A percentile compares a stretch with the other conserved stretches of the same genome.
Evolutionary conservation across 2,329 filamentous ascomycete genomes (phyloP).

Genomic region (Pyrenophora seminiperda): DNA sequence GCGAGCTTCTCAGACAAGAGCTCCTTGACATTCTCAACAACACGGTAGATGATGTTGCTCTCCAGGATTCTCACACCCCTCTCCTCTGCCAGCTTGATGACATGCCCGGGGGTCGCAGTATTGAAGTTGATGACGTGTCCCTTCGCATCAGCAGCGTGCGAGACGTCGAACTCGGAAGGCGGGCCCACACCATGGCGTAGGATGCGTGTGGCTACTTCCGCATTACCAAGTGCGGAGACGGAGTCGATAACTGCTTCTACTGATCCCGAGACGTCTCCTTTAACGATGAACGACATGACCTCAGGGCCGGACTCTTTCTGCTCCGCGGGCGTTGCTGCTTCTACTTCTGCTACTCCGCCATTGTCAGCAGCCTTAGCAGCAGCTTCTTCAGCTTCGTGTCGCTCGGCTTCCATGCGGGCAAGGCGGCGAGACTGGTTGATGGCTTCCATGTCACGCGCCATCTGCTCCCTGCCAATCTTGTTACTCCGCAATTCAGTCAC

Average conservation of each 20-base stretch:
- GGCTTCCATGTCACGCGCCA: conserved; percentile 72
- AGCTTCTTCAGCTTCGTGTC: conserved; percentile 64
- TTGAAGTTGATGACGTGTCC: conserved; percentile 89
- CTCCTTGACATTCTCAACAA: conserved; percentile 73
- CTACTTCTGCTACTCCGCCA: conserved; percentile 21
- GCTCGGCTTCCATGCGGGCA: conserved; percentile 63
- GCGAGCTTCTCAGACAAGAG: conserved; percentile 72
- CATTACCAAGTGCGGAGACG: conserved; percentile 78
- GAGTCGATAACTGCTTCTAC: conserved; percentile 86
- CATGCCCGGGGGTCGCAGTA: conserved; percentile 67
- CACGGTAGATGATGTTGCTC: conserved; percentile 83
- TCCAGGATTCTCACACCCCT: conserved; percentile 79
- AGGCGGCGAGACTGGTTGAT: conserved; percentile 70
- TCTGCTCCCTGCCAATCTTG: conserved; percentile 68
- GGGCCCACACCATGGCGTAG: conserved; percentile 78
- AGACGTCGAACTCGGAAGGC: conserved; percentile 83
- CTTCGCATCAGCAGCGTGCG: conserved; percentile 78
- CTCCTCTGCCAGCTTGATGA: conserved; percentile 71
- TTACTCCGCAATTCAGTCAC: conserved; percentile 79
- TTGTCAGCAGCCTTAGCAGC: conserved; percentile 37
- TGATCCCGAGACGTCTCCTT: conserved; percentile 91
- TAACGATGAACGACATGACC: conserved; percentile 81
- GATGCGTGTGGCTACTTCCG: conserved; percentile 78
- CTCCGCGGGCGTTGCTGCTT: conserved; percentile 45
- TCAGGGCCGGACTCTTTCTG: conserved; percentile 54